Base-by-base conservation (phyloP, 1,139 yeast species). In the Hemisphaericaspora subhashii region DNA sequence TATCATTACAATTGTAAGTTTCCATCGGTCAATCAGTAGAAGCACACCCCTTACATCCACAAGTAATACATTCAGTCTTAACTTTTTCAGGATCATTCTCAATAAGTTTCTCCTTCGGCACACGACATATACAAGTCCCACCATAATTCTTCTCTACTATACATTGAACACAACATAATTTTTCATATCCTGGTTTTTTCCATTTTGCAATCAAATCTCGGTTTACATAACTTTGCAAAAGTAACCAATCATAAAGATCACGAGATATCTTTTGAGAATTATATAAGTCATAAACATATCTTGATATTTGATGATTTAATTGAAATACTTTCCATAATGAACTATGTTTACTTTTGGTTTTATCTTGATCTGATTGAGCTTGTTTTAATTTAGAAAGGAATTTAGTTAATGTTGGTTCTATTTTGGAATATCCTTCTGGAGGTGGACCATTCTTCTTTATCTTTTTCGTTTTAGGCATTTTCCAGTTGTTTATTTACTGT, bases 31-130 rank as follows among this genome's bases (percentile, higher is more conserved):
- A 86, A 55, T 86, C 95, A n/a, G 81, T 74, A 50, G 92, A 83
- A 2, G 95, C 80, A 58, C 97, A 89, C 2, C 96, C 96, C 44
- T 77, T 68, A 53, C 97, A 89, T 0, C 97, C 97, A 66, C 97
- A 89, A 27, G 86, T 86, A 7, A 85, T 73, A 58, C 97, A 89
- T 48, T 83, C 81, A 9, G 79, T 51, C 37, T 62, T 64, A 31
- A 46, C 51, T 26, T 44, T 45, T 10, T 45, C 48, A 4, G 30
- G 35, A 9, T 53, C 54, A 16, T 64, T 64, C 33, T 68, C 74
- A 20, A 69, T 57, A 34, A 75, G 62, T 14, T 66, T 72, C 3
- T 74, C 72, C 48, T 81, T 75, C 1, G 97, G 96, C 1, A 89
- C 96, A 40, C 97, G 67, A 54, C 97, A 89, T 15, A 89, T 79